Conservation (phyloP, 371 early-diverging fungal genomes). For the Dinochytrium kinnereticum region DNA sequence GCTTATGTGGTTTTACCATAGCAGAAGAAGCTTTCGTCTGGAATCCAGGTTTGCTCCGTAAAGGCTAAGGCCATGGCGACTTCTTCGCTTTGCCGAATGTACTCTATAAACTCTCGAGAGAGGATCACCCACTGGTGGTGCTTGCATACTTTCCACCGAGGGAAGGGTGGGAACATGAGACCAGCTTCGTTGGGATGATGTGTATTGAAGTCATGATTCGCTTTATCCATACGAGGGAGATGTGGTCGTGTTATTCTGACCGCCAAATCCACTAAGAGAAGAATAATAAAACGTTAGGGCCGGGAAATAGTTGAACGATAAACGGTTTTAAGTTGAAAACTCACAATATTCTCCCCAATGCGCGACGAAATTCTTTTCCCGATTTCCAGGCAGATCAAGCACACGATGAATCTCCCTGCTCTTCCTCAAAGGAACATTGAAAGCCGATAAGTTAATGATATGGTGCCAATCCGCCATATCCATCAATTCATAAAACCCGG, state of each 20-base stretch:
- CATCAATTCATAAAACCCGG: slow-evolving; percentile 49
- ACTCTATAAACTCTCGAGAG: slow-evolving; percentile 30
- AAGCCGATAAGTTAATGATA: slow-evolving; percentile 50
- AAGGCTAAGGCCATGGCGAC: slow-evolving; percentile 42
- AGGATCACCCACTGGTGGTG: slow-evolving; percentile 56
- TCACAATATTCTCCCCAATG: slow-evolving; percentile 34
- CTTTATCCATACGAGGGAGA: slow-evolving; percentile 30
- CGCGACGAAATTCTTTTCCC: slow-evolving; percentile 40
- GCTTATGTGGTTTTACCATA: slow-evolving; percentile 32
- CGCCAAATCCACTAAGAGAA: slow-evolving; percentile 28
- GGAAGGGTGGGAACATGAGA: slow-evolving; percentile 41
- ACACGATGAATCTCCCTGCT: slow-evolving; percentile 40
- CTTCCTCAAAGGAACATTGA: slow-evolving; percentile 50
- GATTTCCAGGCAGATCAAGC: slow-evolving; percentile 24
- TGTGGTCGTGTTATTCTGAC: slow-evolving; percentile 36
- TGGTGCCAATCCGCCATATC: slow-evolving; percentile 56
- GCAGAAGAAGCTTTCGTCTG: slow-evolving; percentile 50
- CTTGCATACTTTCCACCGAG: slow-evolving; percentile 41
- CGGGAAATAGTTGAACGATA: neutral
- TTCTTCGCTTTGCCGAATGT: slow-evolving; percentile 28
- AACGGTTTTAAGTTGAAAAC: neutral
- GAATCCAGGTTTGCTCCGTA: slow-evolving; percentile 46
- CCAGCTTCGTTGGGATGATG: slow-evolving; percentile 45
- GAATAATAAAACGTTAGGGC: neutral
- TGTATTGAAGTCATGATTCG: slow-evolving; percentile 18